Conservation (phyloP, 306 rosid species). For the Quercus alba region DNA sequence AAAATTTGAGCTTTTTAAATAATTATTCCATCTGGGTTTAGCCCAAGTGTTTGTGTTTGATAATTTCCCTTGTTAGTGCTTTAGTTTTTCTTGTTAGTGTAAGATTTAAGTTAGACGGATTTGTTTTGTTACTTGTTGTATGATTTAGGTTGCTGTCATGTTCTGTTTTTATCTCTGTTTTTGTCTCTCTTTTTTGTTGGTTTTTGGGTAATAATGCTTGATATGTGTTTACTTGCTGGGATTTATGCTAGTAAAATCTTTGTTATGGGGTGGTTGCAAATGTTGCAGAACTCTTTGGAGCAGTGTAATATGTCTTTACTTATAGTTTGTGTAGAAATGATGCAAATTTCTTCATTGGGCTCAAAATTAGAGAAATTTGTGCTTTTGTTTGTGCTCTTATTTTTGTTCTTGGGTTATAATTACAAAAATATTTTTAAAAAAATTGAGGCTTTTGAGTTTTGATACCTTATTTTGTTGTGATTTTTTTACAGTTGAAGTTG, state of each 20-base stretch:
- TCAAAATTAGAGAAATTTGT: background rate
- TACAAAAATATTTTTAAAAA: background rate
- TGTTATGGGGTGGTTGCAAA: background rate
- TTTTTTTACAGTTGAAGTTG: background rate
- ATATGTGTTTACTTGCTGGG: background rate
- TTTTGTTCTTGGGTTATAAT: background rate
- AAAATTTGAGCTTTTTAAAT: too few relatives aligned
- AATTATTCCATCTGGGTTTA: too few relatives aligned
- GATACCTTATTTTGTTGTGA: background rate
- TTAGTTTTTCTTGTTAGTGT: background rate
- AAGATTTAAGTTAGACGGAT: too few relatives aligned
- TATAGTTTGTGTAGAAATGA: background rate
- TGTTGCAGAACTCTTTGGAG: background rate
- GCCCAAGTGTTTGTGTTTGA: background rate
- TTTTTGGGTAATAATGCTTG: background rate
- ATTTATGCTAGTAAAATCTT: background rate
- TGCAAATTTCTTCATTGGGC: background rate
- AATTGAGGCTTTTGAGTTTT: background rate
- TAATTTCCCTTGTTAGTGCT: background rate
- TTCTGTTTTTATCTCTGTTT: too few relatives aligned
- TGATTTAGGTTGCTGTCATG: too few relatives aligned
- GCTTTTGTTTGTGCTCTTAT: background rate
- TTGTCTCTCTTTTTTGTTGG: background rate
- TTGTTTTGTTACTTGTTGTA: too few relatives aligned
- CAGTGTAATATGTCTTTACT: background rate